Evolutionary conservation across 768 basidiomycete genomes (phyloP), one percentile per base, ranked within the genome.

Genomic region (Dentipellis sp.): DNA sequence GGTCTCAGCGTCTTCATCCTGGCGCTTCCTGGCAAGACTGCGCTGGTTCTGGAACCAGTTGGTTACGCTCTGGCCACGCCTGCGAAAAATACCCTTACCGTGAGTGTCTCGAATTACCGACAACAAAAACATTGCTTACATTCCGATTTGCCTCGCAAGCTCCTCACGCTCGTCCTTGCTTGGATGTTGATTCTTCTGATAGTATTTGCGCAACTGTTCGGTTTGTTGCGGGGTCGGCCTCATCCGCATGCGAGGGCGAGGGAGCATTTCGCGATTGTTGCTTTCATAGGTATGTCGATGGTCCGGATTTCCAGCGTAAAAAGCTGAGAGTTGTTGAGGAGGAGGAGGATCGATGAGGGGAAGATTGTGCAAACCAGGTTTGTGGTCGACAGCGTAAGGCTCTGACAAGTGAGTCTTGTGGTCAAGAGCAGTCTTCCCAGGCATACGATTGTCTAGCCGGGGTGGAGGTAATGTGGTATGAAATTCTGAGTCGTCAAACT

Each of bases 1-100:
- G 50, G 62, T 50, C 21, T 63, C 66, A 37, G 74, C 72, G 29
- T 80, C 77, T 51, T 84, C 83, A 59, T 86, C 83, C 61, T 75
- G 79, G 62, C 77, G 78, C 71, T 86, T 86, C 74, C 84, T 86
- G 35, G 85, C 81, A 60, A 84, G 77, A 67, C 82, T 88, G 63
- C 86, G 86, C 65, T 91, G 87, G 64, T 89, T 88, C 75, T 90
- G 88, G 68, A 91, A 91, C 89, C 88, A 90, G 66, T 91, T 89
- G 1, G 84, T 88, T 56, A 91, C 82, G 56, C 82, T 86, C 69
- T 88, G 82, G 70, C 85, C 78, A 60, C 80, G 84, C 86, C 88
- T 91, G 59, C 64, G n/a, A 65, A 68, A 63, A 67, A 64, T 66
- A 59, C 52, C 36, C 56, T 37, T 48, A 29, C 35, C 38, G 23